Evolutionary conservation across 2,329 filamentous ascomycete species (phyloP), one percentile per base, ranked within the genome.

Genomic region (Alternaria sp.): DNA sequence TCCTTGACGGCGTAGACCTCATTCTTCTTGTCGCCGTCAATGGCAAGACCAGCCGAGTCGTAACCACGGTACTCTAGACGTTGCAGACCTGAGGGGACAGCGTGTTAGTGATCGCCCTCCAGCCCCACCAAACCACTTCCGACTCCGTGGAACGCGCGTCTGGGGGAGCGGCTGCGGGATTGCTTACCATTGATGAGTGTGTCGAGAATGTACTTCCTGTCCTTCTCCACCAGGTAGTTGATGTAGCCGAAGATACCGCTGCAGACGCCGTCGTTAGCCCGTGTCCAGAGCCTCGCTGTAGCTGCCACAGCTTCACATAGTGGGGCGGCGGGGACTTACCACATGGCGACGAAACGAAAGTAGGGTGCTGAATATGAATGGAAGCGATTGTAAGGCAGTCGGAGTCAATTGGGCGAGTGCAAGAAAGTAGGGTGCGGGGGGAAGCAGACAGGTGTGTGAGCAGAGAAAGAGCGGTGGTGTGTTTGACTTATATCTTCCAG

Each of bases 191-290:
- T 97, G 82, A 97, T 92, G 74, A 99, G 88, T 68, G 95, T 98
- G 81, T 97, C 90, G 80, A 98, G 88, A 82, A 98, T 97, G 85
- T 92, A 96, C 84, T 93, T 94, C 82, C 96, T 90, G 86, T 98
- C 95, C 89, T 97, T 97, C 88, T 98, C 96, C 81, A 98, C 94
- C 82, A 98, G 87, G 85, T 98, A 98, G 87, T 98, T 98, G 86
- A 98, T 93, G 88, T 98, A 98, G 78, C 95, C 95, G 86, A 98
- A 96, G 84, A 96, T 96, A 83, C 93, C 93, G 90, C 92, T 95
- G 72, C 50, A 58, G 51, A 33, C 46, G 10, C n/a, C 14, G 25
- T 54, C 45, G 58, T 67, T 41, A 74, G 77, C 71, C 71, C 20
- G n/a, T 25, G 21, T 30, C 18, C 20, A 21, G 14, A n/a, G 25